These are phyloP conservation scores for Ophiostoma perfectum DNA, from an alignment of 2,329 filamentous ascomycete genomes.

Conservation along the genomic window DNA sequence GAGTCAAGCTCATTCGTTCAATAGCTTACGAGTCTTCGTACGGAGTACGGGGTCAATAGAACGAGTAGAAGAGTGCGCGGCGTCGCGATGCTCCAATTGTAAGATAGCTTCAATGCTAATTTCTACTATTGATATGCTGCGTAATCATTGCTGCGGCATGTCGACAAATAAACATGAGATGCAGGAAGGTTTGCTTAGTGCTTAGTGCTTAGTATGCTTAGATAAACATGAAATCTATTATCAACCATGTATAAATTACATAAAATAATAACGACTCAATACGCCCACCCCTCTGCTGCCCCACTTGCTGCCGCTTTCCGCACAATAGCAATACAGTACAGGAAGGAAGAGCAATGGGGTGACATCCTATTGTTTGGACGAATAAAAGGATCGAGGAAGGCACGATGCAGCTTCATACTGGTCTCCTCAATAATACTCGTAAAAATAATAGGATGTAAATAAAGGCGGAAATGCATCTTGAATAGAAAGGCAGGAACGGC, in stretches of 20 bases:
- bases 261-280: background rate
- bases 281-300: background rate
- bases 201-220: constrained; percentile 1
- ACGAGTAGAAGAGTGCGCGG: background rate
- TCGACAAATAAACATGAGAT: constrained; percentile 9
- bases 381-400: background rate
- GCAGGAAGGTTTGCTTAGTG: background rate
- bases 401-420: background rate
- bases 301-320: constrained; percentile 9
- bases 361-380: background rate
- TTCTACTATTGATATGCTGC: constrained; percentile 9
- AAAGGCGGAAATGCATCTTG: no score
- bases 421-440: no score
- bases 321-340: background rate
- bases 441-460: no score
- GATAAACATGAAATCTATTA: background rate
- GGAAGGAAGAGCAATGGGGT: background rate
- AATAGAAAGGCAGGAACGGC: no score
- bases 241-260: background rate
- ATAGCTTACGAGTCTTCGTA: constrained; percentile 9
- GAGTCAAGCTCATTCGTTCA: background rate
- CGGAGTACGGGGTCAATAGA: constrained; percentile 1
- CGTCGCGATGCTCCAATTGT: background rate
- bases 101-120: background rate
- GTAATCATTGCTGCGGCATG: constrained; percentile 9